Evolutionary conservation across 106 monocot genomes (phyloP), one percentile per base, ranked within the genome.

Genomic region (Xerophyta viscosa): DNA sequence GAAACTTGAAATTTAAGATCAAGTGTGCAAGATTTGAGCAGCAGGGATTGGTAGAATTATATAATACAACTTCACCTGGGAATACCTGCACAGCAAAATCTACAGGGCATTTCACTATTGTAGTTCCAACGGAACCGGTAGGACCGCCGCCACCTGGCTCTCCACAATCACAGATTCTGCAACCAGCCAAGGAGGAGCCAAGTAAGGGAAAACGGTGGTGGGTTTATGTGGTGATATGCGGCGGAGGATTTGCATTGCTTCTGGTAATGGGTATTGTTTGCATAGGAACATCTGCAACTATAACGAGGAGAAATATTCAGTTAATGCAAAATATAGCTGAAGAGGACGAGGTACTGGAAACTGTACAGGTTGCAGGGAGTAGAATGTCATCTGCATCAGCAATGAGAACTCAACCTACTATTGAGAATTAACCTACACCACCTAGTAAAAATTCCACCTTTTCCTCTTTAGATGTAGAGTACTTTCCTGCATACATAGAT

Each of bases 361-460:
- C 20, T 0, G 30, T 60, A 12, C 59, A 64, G 71, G 51, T 71
- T 19, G 51, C 63, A 6, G 57, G 65, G 14, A 69, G 72, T 46
- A 72, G 46, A 48, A 68, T 82, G 68, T 76, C 76, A 12, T 56
- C 59, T 24, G 82, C 82, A n/a, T 13, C 54, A 3, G 42, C 56
- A 58, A 14, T 54, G 19, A 72, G 82, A 41, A 82, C 82, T 22
- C 31, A 19, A n/a, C 68, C 82, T 8, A 31, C 42, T 0, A 47
- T 77, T 45, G 76, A 69, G 57, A 53, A 52, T 41, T 60, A 52
- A 8, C 55, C 25, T 37, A 25, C 67, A 12, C 60, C 61, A 12
- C 7, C 33, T 6, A 6, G 33, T 33, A 33, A 33, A 33, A 33
- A 33, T 6, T 33, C 33, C 33, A 33, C 7, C 5, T 33, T 6